Conservation (phyloP, 305 asterid species). For the Fraxinus greggii region DNA sequence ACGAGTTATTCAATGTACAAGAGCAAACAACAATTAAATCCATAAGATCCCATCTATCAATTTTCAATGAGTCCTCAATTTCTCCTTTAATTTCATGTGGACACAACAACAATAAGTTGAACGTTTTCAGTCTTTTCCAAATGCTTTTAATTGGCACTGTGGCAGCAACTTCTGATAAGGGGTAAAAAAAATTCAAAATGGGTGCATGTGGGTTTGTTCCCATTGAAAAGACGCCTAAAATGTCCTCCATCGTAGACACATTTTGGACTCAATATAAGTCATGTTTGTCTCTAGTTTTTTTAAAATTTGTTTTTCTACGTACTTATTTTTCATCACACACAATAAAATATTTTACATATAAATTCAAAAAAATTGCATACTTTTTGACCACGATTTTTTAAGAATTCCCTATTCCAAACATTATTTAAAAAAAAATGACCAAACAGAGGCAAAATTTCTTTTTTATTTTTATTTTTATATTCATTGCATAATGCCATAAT, state of each 20-base stretch:
- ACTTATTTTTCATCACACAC: no score
- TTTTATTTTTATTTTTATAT: no score
- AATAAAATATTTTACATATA: no score
- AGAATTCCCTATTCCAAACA: no score
- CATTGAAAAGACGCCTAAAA: slow-evolving; percentile 35
- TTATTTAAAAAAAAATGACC: no score
- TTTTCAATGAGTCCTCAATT: neutral
- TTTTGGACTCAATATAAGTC: slow-evolving; percentile 13
- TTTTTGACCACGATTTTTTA: no score
- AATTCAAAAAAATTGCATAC: no score
- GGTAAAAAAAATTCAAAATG: slow-evolving; percentile 25
- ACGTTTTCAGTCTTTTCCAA: neutral
- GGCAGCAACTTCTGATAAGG: neutral
- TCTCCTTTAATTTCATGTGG: neutral
- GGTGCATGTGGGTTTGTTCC: slow-evolving; percentile 51
- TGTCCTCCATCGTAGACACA: slow-evolving; percentile 25
- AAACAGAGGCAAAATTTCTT: no score
- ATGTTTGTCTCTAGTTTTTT: no score
- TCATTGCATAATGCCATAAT: neutral
- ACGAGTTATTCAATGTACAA: neutral
- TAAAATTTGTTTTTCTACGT: no score
- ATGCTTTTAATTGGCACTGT: neutral
- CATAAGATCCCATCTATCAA: neutral
- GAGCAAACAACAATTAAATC: neutral
- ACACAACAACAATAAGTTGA: neutral